A percentile compares a stretch with the other conserved stretches of the same genome.
These are phyloP conservation scores for Amylocystis lapponica DNA, from an alignment of 768 basidiomycete species.

Conservation along the genomic window DNA sequence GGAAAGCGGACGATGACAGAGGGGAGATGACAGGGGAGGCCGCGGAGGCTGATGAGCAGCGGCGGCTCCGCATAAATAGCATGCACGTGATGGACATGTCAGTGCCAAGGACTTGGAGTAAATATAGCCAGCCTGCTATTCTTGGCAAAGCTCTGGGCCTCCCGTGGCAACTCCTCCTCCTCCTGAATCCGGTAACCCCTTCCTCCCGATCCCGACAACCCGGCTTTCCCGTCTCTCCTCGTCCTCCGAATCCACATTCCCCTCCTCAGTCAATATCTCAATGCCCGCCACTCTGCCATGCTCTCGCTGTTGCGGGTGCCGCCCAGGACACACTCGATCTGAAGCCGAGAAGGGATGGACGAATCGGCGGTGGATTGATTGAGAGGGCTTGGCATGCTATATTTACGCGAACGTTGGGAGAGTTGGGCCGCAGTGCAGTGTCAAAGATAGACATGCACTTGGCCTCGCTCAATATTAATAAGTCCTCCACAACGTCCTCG, in stretches of 20 bases:
- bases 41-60: no score
- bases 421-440: slow-evolving; percentile 22
- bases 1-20: no score
- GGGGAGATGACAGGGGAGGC: no score
- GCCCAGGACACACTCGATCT: no score
- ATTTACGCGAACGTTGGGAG: slow-evolving; percentile 23
- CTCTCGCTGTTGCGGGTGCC: no score
- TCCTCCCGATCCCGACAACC: background rate
- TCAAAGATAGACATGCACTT: slow-evolving; percentile 44
- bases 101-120: no score
- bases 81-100: no score
- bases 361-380: slow-evolving; percentile 12
- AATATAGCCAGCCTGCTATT: no score
- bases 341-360: background rate
- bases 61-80: no score
- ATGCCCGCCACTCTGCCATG: background rate
- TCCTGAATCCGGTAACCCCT: background rate
- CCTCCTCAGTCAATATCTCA: background rate
- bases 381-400: slow-evolving; percentile 39
- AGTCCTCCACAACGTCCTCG: slow-evolving; percentile 7
- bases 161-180: background rate
- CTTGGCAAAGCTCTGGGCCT: background rate
- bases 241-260: background rate
- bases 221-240: background rate
- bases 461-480: slow-evolving; percentile 19